phyloP scores from a whole-genome alignment of 2,329 filamentous ascomycete genomes.

The Aureobasidium sp. region DNA sequence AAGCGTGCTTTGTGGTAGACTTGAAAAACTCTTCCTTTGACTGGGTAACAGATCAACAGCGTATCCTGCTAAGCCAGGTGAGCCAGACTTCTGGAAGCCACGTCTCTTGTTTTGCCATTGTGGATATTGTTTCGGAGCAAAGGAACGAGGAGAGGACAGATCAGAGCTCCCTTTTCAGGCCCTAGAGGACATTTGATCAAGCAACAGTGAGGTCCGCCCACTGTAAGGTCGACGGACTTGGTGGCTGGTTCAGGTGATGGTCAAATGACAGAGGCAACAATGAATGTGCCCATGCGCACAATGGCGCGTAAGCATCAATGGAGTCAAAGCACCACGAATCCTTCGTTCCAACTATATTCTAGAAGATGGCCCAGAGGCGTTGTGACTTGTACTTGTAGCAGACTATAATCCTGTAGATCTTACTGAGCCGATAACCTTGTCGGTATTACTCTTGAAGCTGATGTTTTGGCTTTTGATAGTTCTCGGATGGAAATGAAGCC shows the following conservation, averaged over 20 bases:
- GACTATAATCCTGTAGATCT: not conserved
- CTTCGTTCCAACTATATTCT: slow-evolving; percentile 13
- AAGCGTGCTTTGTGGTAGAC: not conserved
- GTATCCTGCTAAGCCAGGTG: not conserved
- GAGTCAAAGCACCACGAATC: slow-evolving; percentile 8
- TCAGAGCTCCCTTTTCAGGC: not conserved
- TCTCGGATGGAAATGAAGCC: slow-evolving; percentile 9
- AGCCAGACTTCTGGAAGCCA: not conserved
- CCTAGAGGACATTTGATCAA: not conserved
- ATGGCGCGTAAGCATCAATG: not conserved
- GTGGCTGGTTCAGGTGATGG: slow-evolving; percentile 3
- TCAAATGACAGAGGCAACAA: not conserved
- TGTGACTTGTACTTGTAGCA: not conserved
- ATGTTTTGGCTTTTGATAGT: slow-evolving; percentile 6
- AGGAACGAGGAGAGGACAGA: not conserved
- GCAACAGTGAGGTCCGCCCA: not conserved
- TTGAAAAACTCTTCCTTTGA: not conserved
- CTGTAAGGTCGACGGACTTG: not conserved
- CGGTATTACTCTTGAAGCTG: slow-evolving; percentile 2
- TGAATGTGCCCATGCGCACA: not conserved
- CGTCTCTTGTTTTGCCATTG: not conserved
- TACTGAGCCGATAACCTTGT: slow-evolving; percentile 1
- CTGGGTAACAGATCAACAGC: slow-evolving; percentile 2
- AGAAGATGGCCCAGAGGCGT: not conserved
- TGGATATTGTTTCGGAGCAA: not conserved